Evolutionary conservation across 1,284 basidiomycete genomes (phyloP), one percentile per base, ranked within the genome.

Genomic region (Puccinia sorghi): DNA sequence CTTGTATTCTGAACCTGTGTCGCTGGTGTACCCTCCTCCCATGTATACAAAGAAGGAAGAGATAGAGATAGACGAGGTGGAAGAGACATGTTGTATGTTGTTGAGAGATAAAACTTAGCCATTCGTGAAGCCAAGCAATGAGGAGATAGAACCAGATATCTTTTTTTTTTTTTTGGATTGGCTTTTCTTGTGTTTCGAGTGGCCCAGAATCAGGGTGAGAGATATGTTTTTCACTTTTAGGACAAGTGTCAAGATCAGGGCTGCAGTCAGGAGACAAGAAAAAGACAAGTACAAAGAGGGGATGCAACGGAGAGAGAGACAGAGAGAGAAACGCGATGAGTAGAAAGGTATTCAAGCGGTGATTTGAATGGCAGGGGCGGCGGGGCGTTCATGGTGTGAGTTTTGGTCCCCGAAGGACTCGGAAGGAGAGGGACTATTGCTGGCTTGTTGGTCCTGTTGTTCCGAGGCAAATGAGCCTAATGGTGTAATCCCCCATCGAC

Each of bases 401-500:
- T 32, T 27, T 27, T 17, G 25, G 27, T 59, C 57, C 3, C 1
- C 57, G 0, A 37, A 13, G 27, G 15, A 11, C 27, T 37, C 27
- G 32, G 57, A 6, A 17, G 25, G 15, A 13, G 54, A 56, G 25
- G 54, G 25, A 46, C 20, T 7, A 17, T 46, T 46, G 43, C 15
- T 1, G 15, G 15, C 7, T 17, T 52, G 50, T 2, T 52, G 20
- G 27, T 59, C 22, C 22, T 32, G 57, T 1, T 61, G 39, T 39
- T 72, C 54, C n/a, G 37, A 46, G 48, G 50, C 84, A 82, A 82
- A 85, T 79, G 80, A 85, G 97, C 87, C 87, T 93, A 97, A 94
- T 37, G 94, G 94, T 79, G 91, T 87, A 46, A 99, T 87, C 48
- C 96, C 96, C 94, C 94, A 97, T 79, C 94, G 89, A 8, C 85